Conservation (phyloP, 306 rosid species). For the Prunus campanulata region DNA sequence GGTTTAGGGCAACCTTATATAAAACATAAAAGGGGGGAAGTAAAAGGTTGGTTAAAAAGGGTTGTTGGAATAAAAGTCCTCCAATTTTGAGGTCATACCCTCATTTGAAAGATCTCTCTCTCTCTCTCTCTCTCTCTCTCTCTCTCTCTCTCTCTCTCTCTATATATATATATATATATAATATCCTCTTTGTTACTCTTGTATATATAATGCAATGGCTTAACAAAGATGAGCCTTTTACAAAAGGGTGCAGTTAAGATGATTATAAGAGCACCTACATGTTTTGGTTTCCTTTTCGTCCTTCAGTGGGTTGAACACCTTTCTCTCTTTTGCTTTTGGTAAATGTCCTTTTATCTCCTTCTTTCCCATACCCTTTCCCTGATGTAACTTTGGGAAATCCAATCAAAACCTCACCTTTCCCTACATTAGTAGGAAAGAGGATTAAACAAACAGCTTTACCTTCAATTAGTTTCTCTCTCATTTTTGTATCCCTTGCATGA, state of each 20-base stretch:
- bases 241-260: constrained; percentile 2
- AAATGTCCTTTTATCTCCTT: constrained; percentile 49
- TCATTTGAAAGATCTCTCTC: background rate
- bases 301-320: constrained; percentile 33
- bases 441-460: constrained; percentile 40
- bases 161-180: no score
- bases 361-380: constrained; percentile 44
- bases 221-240: background rate
- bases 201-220: background rate
- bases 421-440: constrained; percentile 22
- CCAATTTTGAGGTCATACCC: background rate
- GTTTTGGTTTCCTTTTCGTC: background rate
- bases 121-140: no score
- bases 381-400: constrained; percentile 42
- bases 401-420: constrained; percentile 45
- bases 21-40: background rate
- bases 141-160: no score
- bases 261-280: background rate
- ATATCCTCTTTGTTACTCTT: background rate
- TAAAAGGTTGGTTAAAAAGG: background rate
- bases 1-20: background rate
- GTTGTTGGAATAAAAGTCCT: background rate
- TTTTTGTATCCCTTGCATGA: constrained; percentile 22
- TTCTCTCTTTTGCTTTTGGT: constrained; percentile 47
- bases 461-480: constrained; percentile 33